Base-by-base conservation (phyloP, 129 eudicot species). In the Helichrysum umbraculigerum region DNA sequence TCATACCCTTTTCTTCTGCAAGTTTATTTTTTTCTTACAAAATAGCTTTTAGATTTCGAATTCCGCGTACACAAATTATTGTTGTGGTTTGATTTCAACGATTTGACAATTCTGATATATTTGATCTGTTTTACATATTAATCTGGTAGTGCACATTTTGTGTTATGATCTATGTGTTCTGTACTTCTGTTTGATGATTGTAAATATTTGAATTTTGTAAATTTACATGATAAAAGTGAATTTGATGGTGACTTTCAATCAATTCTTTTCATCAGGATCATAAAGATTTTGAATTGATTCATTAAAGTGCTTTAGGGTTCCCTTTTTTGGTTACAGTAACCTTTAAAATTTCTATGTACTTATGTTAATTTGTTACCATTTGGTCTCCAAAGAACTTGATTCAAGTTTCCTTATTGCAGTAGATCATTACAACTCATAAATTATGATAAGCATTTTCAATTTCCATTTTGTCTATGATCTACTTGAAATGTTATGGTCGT, bases 401-500 rank as follows among this genome's bases (percentile, higher is more conserved):
- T 29, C 47, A 39, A 39, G 62, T 58, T 77, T 69, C 74, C 44
- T 61, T 17, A 42, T 78, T n/a, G 5, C 44, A 68, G 30, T 68
- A 77, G 81, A 78, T 71, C 66, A 71, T 42, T 60, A 76, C 16
- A 64, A n/a, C 30, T 63, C 71, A 19, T n/a, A 42, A n/a, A 4
- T 61, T 41, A 22, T 33, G 60, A 57, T 57, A 41, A 12, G 16
- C 39, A 15, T 50, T 14, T 4, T 47, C 61, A 47, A 47, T 12
- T 42, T 59, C 70, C 59, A 39, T 14, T 15, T 68, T 47, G 57
- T 30, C 39, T 42, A 66, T 20, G 73, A 66, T 76, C 30, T 39
- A 14, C n/a, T 47, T 67, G 58, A 54, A 52, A 54, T 37, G 56
- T 35, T 73, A 57, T 50, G 22, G 54, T 66, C 6, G 12, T 67